Percentiles rank a stretch among this genome's conserved stretches.
phyloP scores from a whole-genome alignment of 768 basidiomycete genomes.

The Agrocybe praecox region DNA sequence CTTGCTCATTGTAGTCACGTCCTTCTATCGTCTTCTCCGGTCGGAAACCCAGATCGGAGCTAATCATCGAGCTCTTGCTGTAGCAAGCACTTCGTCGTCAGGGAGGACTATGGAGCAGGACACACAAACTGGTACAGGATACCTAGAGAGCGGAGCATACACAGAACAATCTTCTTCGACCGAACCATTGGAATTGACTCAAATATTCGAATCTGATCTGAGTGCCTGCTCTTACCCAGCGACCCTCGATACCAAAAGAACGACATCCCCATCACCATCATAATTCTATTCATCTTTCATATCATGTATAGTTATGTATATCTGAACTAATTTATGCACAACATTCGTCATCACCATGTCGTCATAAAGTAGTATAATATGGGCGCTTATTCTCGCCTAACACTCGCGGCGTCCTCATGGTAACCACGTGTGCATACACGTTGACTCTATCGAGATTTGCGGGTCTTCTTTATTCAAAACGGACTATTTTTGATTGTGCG shows the following conservation, averaged over 20 bases:
- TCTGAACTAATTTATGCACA: too few relatives aligned
- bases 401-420: too few relatives aligned
- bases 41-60: not conserved
- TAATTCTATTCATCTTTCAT: too few relatives aligned
- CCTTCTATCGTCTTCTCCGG: slow-evolving; percentile 16
- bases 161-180: not conserved
- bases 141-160: not conserved
- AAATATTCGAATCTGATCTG: slow-evolving; percentile 6
- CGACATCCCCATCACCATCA: too few relatives aligned
- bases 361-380: too few relatives aligned
- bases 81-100: not conserved
- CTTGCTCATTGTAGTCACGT: slow-evolving; percentile 16
- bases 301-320: too few relatives aligned
- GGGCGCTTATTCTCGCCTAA: too few relatives aligned
- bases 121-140: not conserved
- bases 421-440: too few relatives aligned
- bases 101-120: not conserved
- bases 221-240: not conserved
- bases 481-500: too few relatives aligned
- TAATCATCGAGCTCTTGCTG: not conserved
- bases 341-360: too few relatives aligned
- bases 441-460: too few relatives aligned
- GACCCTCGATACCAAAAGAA: not conserved
- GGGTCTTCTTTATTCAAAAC: too few relatives aligned
- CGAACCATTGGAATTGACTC: slow-evolving; percentile 1